Percentiles rank a stretch among this genome's conserved stretches.
phyloP scores from a whole-genome alignment of 345 rosid genomes.

The Odontarrhena argentea region DNA sequence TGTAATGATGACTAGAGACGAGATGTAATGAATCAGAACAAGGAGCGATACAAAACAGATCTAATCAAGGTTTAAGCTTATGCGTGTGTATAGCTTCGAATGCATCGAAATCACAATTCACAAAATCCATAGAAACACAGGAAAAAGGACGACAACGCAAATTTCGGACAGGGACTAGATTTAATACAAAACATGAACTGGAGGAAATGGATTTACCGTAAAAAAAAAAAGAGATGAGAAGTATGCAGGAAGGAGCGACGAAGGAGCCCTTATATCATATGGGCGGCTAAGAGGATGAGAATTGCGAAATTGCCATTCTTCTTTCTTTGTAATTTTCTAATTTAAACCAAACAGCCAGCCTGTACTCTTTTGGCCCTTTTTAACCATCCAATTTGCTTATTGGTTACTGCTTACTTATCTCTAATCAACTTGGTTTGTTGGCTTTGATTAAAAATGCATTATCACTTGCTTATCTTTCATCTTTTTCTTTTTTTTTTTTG shows the following conservation, averaged over 20 bases:
- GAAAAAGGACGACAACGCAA: no score
- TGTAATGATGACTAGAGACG: neutral
- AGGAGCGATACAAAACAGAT: constrained; percentile 3
- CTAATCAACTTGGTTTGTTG: neutral
- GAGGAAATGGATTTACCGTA: no score
- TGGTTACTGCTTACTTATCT: neutral
- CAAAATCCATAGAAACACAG: no score
- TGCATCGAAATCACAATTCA: no score
- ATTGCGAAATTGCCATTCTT: constrained; percentile 14
- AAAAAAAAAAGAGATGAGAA: neutral
- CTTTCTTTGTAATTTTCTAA: neutral
- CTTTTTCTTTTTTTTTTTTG: neutral
- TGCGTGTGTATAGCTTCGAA: no score
- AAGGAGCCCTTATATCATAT: neutral
- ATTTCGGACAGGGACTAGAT: no score
- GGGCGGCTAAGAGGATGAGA: neutral
- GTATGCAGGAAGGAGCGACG: neutral
- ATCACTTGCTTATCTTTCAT: neutral
- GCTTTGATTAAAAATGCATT: neutral
- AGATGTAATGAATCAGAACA: neutral
- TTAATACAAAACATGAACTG: no score
- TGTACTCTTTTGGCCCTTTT: neutral
- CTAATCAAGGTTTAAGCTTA: no score
- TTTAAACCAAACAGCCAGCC: constrained; percentile 10
- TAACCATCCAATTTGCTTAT: neutral